These are phyloP conservation scores for Naegleria gruberi DNA, from an alignment of 208 protist species.

Conservation along the genomic window DNA sequence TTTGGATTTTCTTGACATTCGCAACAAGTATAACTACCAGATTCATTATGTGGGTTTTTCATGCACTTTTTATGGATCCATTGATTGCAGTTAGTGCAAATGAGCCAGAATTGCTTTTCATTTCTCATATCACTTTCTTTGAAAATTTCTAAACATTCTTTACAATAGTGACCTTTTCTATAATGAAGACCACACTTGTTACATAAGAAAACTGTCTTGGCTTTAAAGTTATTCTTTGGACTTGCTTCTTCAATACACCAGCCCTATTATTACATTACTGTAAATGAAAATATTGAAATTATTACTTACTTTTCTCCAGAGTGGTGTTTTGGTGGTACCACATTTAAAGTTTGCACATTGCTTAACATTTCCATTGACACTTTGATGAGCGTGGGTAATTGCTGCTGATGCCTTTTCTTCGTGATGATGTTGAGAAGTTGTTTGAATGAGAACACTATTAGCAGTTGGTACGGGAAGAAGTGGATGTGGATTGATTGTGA, in stretches of 20 bases:
- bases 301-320: slow-evolving; percentile 1
- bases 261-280: background rate
- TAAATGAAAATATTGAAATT: background rate
- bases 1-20: background rate
- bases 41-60: background rate
- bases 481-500: too few species aligned
- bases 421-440: background rate
- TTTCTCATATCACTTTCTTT: background rate
- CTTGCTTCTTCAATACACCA: background rate
- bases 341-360: slow-evolving; percentile 13
- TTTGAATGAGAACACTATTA: background rate
- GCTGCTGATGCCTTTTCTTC: background rate
- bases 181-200: slow-evolving; percentile 9
- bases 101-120: background rate
- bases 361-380: background rate
- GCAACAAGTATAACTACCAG: background rate
- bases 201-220: background rate
- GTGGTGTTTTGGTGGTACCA: background rate
- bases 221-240: background rate
- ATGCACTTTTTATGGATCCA: slow-evolving; percentile 19
- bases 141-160: background rate
- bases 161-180: background rate
- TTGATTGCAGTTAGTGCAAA: background rate
- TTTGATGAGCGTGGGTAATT: too few species aligned
- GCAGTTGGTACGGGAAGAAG: too few species aligned